These are phyloP conservation scores for Spinellus fusiger DNA, from an alignment of 192 early-diverging fungal species.

Conservation along the genomic window DNA sequence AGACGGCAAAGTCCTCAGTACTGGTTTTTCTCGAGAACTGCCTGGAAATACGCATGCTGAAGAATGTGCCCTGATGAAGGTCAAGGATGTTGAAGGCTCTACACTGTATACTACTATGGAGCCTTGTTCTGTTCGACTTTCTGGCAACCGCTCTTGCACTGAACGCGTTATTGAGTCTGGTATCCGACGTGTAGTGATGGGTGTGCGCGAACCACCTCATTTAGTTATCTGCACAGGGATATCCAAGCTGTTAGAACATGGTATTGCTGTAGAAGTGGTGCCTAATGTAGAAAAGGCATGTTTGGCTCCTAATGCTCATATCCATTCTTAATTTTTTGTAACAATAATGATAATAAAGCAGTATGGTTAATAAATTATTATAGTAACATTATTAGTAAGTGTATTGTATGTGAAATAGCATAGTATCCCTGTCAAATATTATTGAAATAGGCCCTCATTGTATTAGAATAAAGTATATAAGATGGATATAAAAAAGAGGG, in stretches of 20 bases:
- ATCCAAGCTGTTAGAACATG: conserved; percentile 53
- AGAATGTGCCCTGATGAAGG: conserved; percentile 80
- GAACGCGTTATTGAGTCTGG: conserved; percentile 65
- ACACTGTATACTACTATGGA: conserved; percentile 98
- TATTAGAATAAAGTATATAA: too few species aligned
- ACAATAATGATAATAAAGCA: too few species aligned
- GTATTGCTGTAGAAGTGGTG: conserved; percentile 72
- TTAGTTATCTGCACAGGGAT: conserved; percentile 82
- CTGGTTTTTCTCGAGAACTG: conserved; percentile 89
- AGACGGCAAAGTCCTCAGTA: conserved; percentile 55
- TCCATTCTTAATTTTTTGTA: too few species aligned
- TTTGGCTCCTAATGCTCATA: conserved; percentile 65
- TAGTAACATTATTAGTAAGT: too few species aligned
- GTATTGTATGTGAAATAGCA: too few species aligned
- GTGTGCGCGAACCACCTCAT: conserved; percentile 79
- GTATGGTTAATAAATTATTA: too few species aligned
- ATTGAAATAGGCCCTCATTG: too few species aligned
- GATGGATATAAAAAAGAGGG: too few species aligned
- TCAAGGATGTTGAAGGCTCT: conserved; percentile 39
- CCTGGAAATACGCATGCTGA: conserved; percentile 97
- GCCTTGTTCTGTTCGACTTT: conserved; percentile 75
- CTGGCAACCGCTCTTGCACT: conserved; percentile 70
- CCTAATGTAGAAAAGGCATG: conserved; percentile 69
- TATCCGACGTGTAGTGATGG: conserved; percentile 75
- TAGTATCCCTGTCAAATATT: too few species aligned